These are phyloP conservation scores for Saksenaea vasiformis DNA, from an alignment of 371 early-diverging fungal species.

Conservation along the genomic window DNA sequence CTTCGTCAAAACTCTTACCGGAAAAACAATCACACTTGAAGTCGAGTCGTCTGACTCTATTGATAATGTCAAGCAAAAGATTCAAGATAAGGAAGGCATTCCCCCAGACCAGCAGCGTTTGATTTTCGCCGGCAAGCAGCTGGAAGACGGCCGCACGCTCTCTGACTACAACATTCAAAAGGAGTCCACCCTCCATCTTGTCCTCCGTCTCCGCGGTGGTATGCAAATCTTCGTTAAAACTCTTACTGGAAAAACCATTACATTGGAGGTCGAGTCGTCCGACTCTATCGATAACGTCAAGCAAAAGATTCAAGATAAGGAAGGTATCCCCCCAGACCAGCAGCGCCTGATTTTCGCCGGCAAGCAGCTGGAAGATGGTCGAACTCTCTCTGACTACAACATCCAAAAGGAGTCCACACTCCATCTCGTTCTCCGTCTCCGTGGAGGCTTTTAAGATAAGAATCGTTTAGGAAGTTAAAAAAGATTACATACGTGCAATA, in stretches of 20 bases:
- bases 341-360: conserved; percentile 87
- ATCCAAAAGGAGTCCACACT: conserved; percentile 85
- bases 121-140: conserved; percentile 85
- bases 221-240: conserved; percentile 65
- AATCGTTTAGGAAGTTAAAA: no score
- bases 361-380: conserved; percentile 85
- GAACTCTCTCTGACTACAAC: conserved; percentile 75
- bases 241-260: conserved; percentile 92
- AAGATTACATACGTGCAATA: no score
- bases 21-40: conserved; percentile 93
- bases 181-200: conserved; percentile 92
- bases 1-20: conserved; percentile 83
- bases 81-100: conserved; percentile 97
- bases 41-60: conserved; percentile 89
- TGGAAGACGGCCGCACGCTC: conserved; percentile 81
- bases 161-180: conserved; percentile 73
- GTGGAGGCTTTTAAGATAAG: conserved; percentile 62
- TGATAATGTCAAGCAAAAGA: conserved; percentile 90
- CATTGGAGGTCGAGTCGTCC: conserved; percentile 90
- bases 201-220: conserved; percentile 89
- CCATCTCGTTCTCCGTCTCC: conserved; percentile 89
- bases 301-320: conserved; percentile 96
- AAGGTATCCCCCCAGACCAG: conserved; percentile 90
- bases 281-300: conserved; percentile 94
- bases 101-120: conserved; percentile 88